Base-by-base conservation (phyloP, 1,284 basidiomycete species). In the Rhodotorula sp. region DNA sequence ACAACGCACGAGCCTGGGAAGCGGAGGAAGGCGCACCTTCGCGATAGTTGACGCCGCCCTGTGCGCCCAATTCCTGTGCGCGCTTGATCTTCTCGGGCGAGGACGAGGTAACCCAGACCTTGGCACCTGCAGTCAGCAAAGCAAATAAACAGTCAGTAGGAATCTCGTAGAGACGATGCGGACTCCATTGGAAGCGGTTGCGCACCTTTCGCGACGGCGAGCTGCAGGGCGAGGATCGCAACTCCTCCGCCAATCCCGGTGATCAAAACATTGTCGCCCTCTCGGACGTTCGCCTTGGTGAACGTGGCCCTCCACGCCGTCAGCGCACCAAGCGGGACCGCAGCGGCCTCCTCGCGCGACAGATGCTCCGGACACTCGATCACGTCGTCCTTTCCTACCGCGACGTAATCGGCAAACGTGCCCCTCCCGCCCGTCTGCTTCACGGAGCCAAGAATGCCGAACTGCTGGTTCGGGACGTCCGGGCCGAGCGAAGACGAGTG, bases 241-340 rank as follows among this genome's bases (percentile, higher is more conserved):
- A 94, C 92, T 12, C 92, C 92, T 17, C 92, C 83, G 21, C 90
- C 90, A 3, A 90, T 91, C 41, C 82, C 81, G 8, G 83, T 84
- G 66, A 94, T 89, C 50, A 94, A 86, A 48, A 94, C 84, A 67
- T 88, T 90, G 58, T 93, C 87, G 8, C 88, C 90, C 13, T 82
- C 79, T 64, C 85, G 74, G 9, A 92, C 86, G 8, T 84, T 80
- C 0, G 86, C 92, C 76, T 92, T 89, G 50, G 91, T 86, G 53
- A 89, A 84, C 2, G 87, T 84, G 1, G 91, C 90, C 78, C 91
- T 91, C 76, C 91, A 94, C 7, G 92, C 91, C 12, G 92, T 94
- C 17, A 93, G 82, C 1, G 87, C 90, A 1, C 85, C 91, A 3
- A 92, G 80, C 0, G 92, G 91, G 85, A 90, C 90, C 12, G 90